A percentile compares a stretch with the other conserved stretches of the same genome.
Conservation (phyloP, 306 rosid species). For the peach (Prunus persica) region Prunus_persica_NCBIv2 NC_034010.1:4585001-4585500, state of each 20-base stretch:
- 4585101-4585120: slow-evolving; percentile 79
- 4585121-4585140: slow-evolving; percentile 77
- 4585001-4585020: slow-evolving; percentile 17
- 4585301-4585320: neutral
- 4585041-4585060: slow-evolving; percentile 59
- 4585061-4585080: slow-evolving; percentile 97
- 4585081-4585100: slow-evolving; percentile 88
- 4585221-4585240: slow-evolving; percentile 17
- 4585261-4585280: neutral
- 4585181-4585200: slow-evolving; percentile 80
- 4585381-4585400: neutral
- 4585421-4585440: neutral
- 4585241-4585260: neutral
- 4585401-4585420: neutral
- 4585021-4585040: neutral
- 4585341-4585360: neutral
- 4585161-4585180: slow-evolving; percentile 55
- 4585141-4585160: slow-evolving; percentile 89
- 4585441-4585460: neutral
- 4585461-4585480: neutral
- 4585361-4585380: neutral
- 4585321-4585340: neutral
- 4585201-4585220: slow-evolving; percentile 89
- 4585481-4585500: neutral
- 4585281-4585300: neutral